Evolutionary conservation across 108 stramenopile species (phyloP).

Genomic region (Phaeodactylum tricornutum): DNA sequence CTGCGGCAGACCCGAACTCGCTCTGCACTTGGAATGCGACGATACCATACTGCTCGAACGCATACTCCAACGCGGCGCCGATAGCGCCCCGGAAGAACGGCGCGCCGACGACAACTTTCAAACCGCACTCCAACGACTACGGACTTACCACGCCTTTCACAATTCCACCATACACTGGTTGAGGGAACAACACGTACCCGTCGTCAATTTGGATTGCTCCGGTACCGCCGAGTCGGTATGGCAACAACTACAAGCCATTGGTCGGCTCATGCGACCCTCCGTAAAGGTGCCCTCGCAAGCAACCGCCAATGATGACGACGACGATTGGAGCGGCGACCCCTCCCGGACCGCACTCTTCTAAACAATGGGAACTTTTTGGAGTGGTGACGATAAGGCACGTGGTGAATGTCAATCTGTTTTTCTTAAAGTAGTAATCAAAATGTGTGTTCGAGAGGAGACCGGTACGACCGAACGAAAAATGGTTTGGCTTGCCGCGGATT

Average conservation of each 20-base stretch:
- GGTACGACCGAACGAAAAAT: not conserved
- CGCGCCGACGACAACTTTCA: slow-evolving; percentile 76
- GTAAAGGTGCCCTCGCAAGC: slow-evolving; percentile 2
- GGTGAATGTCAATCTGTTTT: not conserved
- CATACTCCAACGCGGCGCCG: slow-evolving; percentile 48
- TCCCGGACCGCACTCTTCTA: too few relatives aligned
- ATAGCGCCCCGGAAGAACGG: slow-evolving; percentile 1
- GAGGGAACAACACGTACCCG: slow-evolving; percentile 63
- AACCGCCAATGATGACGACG: not conserved
- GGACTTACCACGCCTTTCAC: slow-evolving; percentile 73
- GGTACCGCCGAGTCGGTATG: slow-evolving; percentile 64
- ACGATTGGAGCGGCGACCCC: not conserved
- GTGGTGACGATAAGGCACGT: too few relatives aligned
- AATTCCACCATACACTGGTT: slow-evolving; percentile 63
- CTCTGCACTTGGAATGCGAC: slow-evolving; percentile 70
- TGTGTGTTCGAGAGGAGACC: not conserved
- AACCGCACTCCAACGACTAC: slow-evolving; percentile 60
- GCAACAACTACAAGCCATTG: slow-evolving; percentile 67
- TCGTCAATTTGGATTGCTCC: slow-evolving; percentile 76
- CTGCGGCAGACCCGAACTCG: slow-evolving; percentile 72
- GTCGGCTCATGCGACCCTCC: slow-evolving; percentile 48
- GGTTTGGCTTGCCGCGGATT: not conserved
- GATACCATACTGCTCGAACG: slow-evolving; percentile 71
- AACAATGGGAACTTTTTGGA: too few relatives aligned
- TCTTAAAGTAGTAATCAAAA: not conserved